Evolutionary conservation across 352 stramenopile species (phyloP), one percentile per base, ranked within the genome.

Genomic region (Plasmopara viticola): DNA sequence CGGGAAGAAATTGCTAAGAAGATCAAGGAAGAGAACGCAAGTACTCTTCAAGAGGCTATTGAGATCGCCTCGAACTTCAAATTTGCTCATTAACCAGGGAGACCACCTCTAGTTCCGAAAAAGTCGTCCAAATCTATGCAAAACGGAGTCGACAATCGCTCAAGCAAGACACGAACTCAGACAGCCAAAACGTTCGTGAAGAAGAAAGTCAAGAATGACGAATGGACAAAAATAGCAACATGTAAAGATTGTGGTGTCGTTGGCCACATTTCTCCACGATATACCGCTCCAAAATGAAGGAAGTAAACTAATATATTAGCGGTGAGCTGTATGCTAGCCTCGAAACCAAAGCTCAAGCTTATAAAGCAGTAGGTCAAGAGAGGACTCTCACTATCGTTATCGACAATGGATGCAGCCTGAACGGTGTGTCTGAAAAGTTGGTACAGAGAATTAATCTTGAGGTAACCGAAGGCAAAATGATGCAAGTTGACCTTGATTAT

Each of bases 381-480:
- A 43, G 12, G 38, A 14, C 38, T n/a, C 1, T 4, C 38, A 43
- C 38, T n/a, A 43, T 20, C 13, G 2, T 38, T 14, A 38, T 38
- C 4, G 33, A 38, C 33, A 33, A 34, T 28, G 17, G 17, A 9
- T 30, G 13, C 17, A 47, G 41, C 41, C 17, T 47, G 9, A 47
- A 47, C n/a, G 1, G 8, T 6, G 41, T 47, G 31, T 30, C 41
- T 9, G 20, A 47, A 15, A 12, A 15, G 13, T 47, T 47, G 20
- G 41, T 47, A 20, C 3, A 47, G 12, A 47, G 15, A 14, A 18
- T 47, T 34, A 18, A 47, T 17, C 17, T 34, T 20, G 41, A 34
- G 20, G 41, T 47, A 13, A 47, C 41, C 17, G 41, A 47, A 34
- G 41, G 41, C 17, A 18, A 47, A 7, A 35, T 47, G 41, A 47